These are phyloP conservation scores for Trypanosoma caninum DNA, from an alignment of 208 protist species.

Conservation along the genomic window DNA sequence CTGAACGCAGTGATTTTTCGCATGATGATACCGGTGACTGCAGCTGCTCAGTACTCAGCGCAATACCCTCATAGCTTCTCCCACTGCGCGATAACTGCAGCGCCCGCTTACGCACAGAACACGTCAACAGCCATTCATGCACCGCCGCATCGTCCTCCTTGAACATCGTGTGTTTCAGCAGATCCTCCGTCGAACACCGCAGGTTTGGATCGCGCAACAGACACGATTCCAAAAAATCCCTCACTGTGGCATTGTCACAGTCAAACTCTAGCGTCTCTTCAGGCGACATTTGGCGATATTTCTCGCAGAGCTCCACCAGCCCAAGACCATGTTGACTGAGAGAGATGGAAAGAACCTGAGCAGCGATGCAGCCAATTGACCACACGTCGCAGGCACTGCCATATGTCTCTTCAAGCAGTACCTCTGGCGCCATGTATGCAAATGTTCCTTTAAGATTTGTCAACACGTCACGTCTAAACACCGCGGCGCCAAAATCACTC, in stretches of 20 bases:
- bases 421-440: slow-evolving; percentile 91
- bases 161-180: slow-evolving; percentile 45
- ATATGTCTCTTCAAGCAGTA: slow-evolving; percentile 85
- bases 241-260: slow-evolving; percentile 45
- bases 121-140: slow-evolving; percentile 37
- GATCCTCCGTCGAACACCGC: slow-evolving; percentile 34
- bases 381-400: slow-evolving; percentile 93
- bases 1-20: too few species aligned
- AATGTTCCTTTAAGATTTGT: slow-evolving; percentile 71
- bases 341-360: slow-evolving; percentile 68
- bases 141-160: slow-evolving; percentile 28
- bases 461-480: slow-evolving; percentile 45
- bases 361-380: slow-evolving; percentile 94
- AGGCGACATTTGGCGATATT: slow-evolving; percentile 53
- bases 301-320: slow-evolving; percentile 66
- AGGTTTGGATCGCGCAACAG: slow-evolving; percentile 53
- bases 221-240: slow-evolving; percentile 54
- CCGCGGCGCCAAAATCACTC: slow-evolving; percentile 81
- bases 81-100: background rate
- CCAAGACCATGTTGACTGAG: slow-evolving; percentile 51
- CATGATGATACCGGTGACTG: too few species aligned
- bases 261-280: slow-evolving; percentile 46
- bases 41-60: too few species aligned
- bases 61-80: too few species aligned
- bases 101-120: background rate